Evolutionary conservation across 352 stramenopile species (phyloP).

Genomic region (Phytopythium oedochilum): DNA sequence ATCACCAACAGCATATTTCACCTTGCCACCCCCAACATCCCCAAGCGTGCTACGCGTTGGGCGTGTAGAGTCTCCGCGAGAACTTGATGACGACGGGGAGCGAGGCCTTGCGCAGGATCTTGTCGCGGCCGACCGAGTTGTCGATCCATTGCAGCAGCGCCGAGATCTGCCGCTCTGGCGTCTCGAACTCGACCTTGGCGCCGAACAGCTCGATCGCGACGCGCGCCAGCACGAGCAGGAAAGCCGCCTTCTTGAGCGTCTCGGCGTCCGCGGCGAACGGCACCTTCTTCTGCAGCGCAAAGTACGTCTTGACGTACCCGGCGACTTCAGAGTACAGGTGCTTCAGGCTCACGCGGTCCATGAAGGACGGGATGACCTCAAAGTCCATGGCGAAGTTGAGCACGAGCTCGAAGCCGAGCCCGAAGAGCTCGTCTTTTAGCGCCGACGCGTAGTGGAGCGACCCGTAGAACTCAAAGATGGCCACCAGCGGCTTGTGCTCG

Average conservation of each 20-base stretch:
- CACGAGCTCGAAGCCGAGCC: conserved; percentile 56
- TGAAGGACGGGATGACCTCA: conserved; percentile 74
- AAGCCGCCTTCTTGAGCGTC: conserved; percentile 68
- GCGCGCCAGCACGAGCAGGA: conserved; percentile 54
- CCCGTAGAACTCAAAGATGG: conserved; percentile 78
- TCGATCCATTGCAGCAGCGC: conserved; percentile 74
- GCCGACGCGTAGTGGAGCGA: conserved; percentile 30
- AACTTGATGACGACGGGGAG: conserved; percentile 73
- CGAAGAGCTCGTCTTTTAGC: conserved; percentile 44
- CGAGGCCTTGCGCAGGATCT: conserved; percentile 59
- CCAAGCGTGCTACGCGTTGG: too few species aligned
- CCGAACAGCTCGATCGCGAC: conserved; percentile 71
- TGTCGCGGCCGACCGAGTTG: conserved; percentile 62
- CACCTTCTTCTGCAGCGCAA: conserved; percentile 50
- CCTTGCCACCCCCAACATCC: too few species aligned
- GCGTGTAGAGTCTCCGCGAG: conserved; percentile 54
- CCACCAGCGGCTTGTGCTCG: conserved; percentile 58
- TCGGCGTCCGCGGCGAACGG: conserved; percentile 47
- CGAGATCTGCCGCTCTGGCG: conserved; percentile 62
- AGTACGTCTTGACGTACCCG: conserved; percentile 56
- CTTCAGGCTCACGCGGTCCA: conserved; percentile 74
- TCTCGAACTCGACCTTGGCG: conserved; percentile 61
- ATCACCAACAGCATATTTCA: too few species aligned
- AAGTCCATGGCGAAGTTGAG: conserved; percentile 79
- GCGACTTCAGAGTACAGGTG: conserved; percentile 59